A percentile compares a stretch with the other conserved stretches of the same genome.
Conservation (phyloP, 768 basidiomycete genomes). For the Pleurotus tuoliensis region DNA sequence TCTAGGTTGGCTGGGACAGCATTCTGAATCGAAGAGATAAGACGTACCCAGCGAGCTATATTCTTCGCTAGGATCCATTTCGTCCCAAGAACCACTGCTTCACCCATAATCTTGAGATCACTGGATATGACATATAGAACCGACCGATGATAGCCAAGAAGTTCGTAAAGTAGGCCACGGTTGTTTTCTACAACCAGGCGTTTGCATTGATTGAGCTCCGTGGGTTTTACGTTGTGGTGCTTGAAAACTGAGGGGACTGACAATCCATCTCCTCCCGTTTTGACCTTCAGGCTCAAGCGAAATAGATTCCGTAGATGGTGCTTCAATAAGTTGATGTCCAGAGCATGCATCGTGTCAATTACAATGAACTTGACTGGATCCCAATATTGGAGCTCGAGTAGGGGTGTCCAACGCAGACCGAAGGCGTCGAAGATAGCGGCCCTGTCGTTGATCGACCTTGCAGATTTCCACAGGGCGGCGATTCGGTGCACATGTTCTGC, state of each 20-base stretch:
- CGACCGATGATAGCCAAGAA: constrained; percentile 12
- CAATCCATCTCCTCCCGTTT: not conserved
- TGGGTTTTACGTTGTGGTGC: not conserved
- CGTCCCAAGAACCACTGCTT: constrained; percentile 17
- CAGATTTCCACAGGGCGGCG: constrained; percentile 17
- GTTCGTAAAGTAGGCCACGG: constrained; percentile 6
- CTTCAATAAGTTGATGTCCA: constrained; percentile 24
- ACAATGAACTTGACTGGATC: constrained; percentile 22
- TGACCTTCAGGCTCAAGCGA: not conserved
- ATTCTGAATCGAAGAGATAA: not conserved
- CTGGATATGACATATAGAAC: constrained; percentile 22
- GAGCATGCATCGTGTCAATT: constrained; percentile 36
- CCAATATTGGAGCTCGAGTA: constrained; percentile 32
- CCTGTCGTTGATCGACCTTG: constrained; percentile 7
- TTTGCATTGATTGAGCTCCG: not conserved
- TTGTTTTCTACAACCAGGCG: not conserved
- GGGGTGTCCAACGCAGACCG: constrained; percentile 24
- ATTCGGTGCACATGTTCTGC: constrained; percentile 9
- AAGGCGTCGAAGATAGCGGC: constrained; percentile 12
- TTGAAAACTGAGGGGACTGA: not conserved
- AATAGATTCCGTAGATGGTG: constrained; percentile 21
- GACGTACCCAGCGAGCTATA: constrained; percentile 20
- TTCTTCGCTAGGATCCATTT: constrained; percentile 18
- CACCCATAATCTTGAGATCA: constrained; percentile 13
- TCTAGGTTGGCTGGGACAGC: not conserved